Conservation (phyloP, 176 grass and related monocot species). For the Aegilops longissima region DNA sequence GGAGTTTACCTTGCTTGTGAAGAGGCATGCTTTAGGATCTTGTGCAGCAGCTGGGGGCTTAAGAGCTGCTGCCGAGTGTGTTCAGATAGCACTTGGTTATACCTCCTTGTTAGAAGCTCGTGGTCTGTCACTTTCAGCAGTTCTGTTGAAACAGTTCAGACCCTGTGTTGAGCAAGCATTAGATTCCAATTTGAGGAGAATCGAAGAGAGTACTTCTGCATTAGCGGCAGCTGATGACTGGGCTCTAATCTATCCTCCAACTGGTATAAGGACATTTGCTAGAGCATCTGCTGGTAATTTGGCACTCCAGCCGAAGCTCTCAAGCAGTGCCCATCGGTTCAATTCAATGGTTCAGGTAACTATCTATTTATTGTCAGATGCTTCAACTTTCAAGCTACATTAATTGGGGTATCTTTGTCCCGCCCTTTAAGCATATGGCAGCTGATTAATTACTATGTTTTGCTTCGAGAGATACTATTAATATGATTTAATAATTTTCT, state of each 20-base stretch:
- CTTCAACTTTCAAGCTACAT: conserved; percentile 28
- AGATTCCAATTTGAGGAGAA: conserved; percentile 86
- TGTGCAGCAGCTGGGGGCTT: conserved; percentile 82
- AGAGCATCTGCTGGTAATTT: conserved; percentile 57
- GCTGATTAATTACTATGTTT: not conserved
- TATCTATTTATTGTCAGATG: conserved; percentile 15
- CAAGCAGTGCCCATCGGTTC: conserved; percentile 86
- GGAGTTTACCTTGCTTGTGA: conserved; percentile 73
- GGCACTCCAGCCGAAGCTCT: conserved; percentile 75
- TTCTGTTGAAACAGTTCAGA: conserved; percentile 80
- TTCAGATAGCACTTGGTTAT: conserved; percentile 85
- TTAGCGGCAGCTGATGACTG: conserved; percentile 93
- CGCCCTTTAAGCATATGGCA: not conserved
- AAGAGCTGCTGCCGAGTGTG: conserved; percentile 71
- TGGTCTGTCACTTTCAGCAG: conserved; percentile 75
- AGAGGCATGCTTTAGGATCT: conserved; percentile 78
- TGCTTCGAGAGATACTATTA: not conserved
- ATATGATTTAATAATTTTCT: not conserved
- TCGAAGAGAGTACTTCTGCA: conserved; percentile 84
- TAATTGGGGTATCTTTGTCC: not conserved
- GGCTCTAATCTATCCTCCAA: conserved; percentile 70
- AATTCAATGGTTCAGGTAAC: conserved; percentile 96
- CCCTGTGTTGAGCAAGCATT: conserved; percentile 86
- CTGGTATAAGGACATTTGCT: conserved; percentile 49
- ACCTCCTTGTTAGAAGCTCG: conserved; percentile 77